Evolutionary conservation across 371 early-diverging fungal genomes (phyloP).

Genomic region (Saksenaea vasiformis): DNA sequence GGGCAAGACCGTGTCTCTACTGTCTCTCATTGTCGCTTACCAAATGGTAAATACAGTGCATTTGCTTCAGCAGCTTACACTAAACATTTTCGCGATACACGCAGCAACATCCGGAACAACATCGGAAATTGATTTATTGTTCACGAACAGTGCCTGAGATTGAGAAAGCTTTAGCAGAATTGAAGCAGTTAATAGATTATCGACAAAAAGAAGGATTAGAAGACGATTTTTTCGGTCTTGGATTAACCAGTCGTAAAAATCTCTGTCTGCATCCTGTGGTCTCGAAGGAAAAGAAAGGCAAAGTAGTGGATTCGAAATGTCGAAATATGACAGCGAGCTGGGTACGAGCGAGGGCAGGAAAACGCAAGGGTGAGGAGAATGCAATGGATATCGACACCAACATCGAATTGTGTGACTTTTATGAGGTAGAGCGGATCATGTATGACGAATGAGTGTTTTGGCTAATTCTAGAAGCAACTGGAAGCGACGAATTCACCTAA

Average conservation of each 20-base stretch:
- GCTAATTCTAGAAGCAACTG: constrained; percentile 39
- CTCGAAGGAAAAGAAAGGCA: constrained; percentile 83
- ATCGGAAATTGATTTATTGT: constrained; percentile 97
- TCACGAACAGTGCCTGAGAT: constrained; percentile 99
- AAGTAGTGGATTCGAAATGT: constrained; percentile 90
- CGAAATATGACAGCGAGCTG: constrained; percentile 93
- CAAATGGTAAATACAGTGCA: constrained; percentile 66
- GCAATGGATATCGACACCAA: constrained; percentile 39
- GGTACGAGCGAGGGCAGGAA: constrained; percentile 81
- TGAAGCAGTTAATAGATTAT: constrained; percentile 92
- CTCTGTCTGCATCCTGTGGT: constrained; percentile 94
- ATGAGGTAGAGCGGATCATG: constrained; percentile 56
- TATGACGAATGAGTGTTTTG: background rate
- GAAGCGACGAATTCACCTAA: constrained; percentile 72
- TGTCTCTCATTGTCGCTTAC: constrained; percentile 98
- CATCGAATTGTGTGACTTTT: constrained; percentile 81
- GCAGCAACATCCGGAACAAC: constrained; percentile 80
- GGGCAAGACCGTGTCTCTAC: constrained; percentile 98
- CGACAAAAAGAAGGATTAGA: constrained; percentile 66
- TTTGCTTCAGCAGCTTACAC: background rate
- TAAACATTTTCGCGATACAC: background rate
- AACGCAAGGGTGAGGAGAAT: constrained; percentile 23
- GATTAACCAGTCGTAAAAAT: constrained; percentile 94
- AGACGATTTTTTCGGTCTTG: constrained; percentile 92
- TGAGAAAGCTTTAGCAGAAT: constrained; percentile 98